Percentiles rank a stretch among this genome's conserved stretches.
phyloP scores from a whole-genome alignment of 2,329 filamentous ascomycete species.

The Zasmidium cellare region DNA sequence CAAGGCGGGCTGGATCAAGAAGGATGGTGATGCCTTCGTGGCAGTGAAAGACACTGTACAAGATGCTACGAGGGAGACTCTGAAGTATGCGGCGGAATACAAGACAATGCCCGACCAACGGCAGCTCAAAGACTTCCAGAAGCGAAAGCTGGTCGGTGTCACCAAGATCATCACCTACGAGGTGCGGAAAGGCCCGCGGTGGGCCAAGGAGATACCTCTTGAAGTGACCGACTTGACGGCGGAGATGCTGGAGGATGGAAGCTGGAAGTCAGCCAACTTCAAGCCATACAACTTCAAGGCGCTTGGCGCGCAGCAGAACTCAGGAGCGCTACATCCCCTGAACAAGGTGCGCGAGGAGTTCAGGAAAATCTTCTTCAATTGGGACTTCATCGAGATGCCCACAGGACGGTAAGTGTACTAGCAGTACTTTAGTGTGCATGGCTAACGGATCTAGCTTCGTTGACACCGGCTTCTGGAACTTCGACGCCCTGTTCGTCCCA shows the following conservation, averaged over 20 bases:
- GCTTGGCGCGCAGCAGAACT: slow-evolving; percentile 59
- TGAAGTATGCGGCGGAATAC: slow-evolving; percentile 70
- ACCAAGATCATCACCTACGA: slow-evolving; percentile 85
- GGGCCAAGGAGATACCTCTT: slow-evolving; percentile 81
- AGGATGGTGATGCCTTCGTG: slow-evolving; percentile 57
- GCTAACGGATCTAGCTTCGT: slow-evolving; percentile 61
- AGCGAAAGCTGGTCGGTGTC: slow-evolving; percentile 83
- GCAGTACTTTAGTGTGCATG: slow-evolving; percentile 45
- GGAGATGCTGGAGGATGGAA: slow-evolving; percentile 83
- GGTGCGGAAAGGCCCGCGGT: slow-evolving; percentile 82
- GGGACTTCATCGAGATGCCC: slow-evolving; percentile 98
- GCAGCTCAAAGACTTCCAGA: slow-evolving; percentile 77
- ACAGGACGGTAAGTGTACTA: slow-evolving; percentile 63
- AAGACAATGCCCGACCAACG: slow-evolving; percentile 72
- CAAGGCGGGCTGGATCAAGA: slow-evolving; percentile 70
- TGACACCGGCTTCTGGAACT: slow-evolving; percentile 99
- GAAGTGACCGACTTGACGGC: slow-evolving; percentile 94
- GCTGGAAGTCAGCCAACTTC: slow-evolving; percentile 90
- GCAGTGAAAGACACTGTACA: slow-evolving; percentile 69
- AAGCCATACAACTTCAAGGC: slow-evolving; percentile 81
- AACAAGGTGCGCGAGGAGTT: slow-evolving; percentile 97
- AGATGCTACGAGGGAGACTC: slow-evolving; percentile 74
- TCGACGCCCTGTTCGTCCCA: slow-evolving; percentile 92
- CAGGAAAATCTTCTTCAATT: slow-evolving; percentile 97
- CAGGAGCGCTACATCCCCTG: slow-evolving; percentile 56